phyloP scores from a whole-genome alignment of 1,139 yeast species.

The Chernovozyma aurita region DNA sequence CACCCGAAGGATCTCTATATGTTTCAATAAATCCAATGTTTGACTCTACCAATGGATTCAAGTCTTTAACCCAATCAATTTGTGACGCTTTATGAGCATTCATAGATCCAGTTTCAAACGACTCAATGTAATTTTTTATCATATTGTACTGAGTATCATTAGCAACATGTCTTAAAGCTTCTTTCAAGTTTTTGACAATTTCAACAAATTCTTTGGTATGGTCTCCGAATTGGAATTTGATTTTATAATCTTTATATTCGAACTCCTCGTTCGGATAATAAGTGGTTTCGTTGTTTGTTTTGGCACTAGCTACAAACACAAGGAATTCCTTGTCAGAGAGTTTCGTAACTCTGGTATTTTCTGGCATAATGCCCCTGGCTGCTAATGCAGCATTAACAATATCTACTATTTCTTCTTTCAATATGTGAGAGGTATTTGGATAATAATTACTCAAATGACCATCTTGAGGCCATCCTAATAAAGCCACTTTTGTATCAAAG shows the following conservation, averaged over 20 bases:
- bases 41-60: conserved; percentile 79
- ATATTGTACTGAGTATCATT: conserved; percentile 66
- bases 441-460: conserved; percentile 78
- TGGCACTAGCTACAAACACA: conserved; percentile 61
- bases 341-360: conserved; percentile 72
- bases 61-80: conserved; percentile 81
- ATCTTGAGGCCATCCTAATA: conserved; percentile 74
- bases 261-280: conserved; percentile 32
- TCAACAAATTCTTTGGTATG: conserved; percentile 58
- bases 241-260: conserved; percentile 26
- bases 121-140: conserved; percentile 60
- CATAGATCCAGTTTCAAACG: conserved; percentile 80
- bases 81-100: conserved; percentile 83
- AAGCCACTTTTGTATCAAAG: conserved; percentile 45
- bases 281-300: conserved; percentile 36
- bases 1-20: conserved; percentile 87
- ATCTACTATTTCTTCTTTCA: conserved; percentile 56
- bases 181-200: conserved; percentile 51
- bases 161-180: conserved; percentile 63
- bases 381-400: conserved; percentile 63
- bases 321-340: conserved; percentile 37
- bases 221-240: conserved; percentile 71
- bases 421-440: conserved; percentile 37
- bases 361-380: conserved; percentile 65
- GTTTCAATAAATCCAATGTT: conserved; percentile 90